Base-by-base conservation (phyloP, 2,329 filamentous ascomycete genomes). In the Neoascochyta sp. region DNA sequence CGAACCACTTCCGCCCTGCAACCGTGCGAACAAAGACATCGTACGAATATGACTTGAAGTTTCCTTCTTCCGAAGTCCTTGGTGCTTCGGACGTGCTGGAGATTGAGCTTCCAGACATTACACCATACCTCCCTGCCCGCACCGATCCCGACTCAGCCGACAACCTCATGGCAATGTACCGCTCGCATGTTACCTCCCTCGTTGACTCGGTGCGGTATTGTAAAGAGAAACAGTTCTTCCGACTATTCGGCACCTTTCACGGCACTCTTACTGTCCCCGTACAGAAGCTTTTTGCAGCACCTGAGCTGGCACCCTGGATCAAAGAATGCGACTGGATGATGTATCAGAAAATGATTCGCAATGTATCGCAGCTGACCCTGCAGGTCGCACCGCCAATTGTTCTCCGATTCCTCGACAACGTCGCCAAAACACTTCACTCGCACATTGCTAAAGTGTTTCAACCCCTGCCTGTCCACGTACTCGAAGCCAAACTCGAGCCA, bases 261-360 rank as follows among this genome's bases (percentile, higher is more conserved):
- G 92, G 92, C 32, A 96, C 89, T 2, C 76, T 98, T 51, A 98
- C 92, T 1, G 93, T 95, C 63, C 92, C 92, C 5, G 90, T 96
- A 3, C 88, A 95, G 62, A 95, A 93, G 62, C 69, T 98, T 3
- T 83, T 98, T 52, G 80, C 81, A 9, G 80, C 94, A 52, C 80
- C 83, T 3, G 81, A 80, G 32, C 70, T 96, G 32, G 86, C 88
- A 3, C 76, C 83, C 1, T 98, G 92, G 92, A 93, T 98, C 39
- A 86, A 92, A 57, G 84, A 94, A 60, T 95, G 87, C 58, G 92
- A 98, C 61, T 93, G 92, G 66, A 75, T 90, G 18, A 85, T 95
- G 67, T 98, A 98, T 59, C 88, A 96, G 61, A 88, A 89, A 47
- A 95, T 96, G 84, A 88, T 95, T 67, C 81, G 83, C 31, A 93